Percentiles rank a stretch among this genome's conserved stretches.
Conservation (phyloP, 129 eudicot species). For the Flaveria ramosissima region DNA sequence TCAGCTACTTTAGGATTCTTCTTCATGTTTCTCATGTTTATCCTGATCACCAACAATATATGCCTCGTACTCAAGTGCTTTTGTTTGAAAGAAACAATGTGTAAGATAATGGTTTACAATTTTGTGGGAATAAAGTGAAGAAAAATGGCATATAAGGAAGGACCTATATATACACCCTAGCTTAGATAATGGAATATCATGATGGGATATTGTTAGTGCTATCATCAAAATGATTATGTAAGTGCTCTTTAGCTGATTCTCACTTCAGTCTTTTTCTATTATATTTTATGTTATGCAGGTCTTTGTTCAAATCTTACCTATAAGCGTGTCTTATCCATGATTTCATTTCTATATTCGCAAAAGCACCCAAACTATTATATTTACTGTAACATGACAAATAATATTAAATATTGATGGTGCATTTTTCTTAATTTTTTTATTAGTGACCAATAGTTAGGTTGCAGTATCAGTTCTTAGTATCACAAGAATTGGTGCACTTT, state of each 20-base stretch:
- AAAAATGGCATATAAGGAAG: constrained; percentile 22
- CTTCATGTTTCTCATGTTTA: constrained; percentile 16
- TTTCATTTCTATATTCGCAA: constrained; percentile 15
- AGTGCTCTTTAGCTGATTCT: constrained; percentile 44
- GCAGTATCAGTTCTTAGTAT: too few relatives aligned
- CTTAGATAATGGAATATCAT: constrained; percentile 40
- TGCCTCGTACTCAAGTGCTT: constrained; percentile 19
- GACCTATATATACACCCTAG: constrained; percentile 27
- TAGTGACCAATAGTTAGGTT: too few relatives aligned
- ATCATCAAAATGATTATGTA: constrained; percentile 41
- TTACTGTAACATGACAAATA: too few relatives aligned
- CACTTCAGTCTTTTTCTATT: constrained; percentile 31
- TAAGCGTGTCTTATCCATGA: constrained; percentile 28
- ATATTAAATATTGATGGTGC: too few relatives aligned
- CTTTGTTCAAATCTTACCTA: constrained; percentile 7
- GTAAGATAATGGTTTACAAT: background rate
- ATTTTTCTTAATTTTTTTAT: too few relatives aligned
- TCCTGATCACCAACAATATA: constrained; percentile 16
- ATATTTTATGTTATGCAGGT: constrained; percentile 17
- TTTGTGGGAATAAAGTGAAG: constrained; percentile 25
- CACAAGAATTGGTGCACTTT: too few relatives aligned
- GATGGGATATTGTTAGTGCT: constrained; percentile 56
- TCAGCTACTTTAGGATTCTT: constrained; percentile 65
- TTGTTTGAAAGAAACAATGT: background rate
- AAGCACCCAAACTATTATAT: background rate